Percentiles rank a stretch among this genome's conserved stretches.
These are phyloP conservation scores for Collybia sordida DNA, from an alignment of 768 basidiomycete species.

Conservation along the genomic window DNA sequence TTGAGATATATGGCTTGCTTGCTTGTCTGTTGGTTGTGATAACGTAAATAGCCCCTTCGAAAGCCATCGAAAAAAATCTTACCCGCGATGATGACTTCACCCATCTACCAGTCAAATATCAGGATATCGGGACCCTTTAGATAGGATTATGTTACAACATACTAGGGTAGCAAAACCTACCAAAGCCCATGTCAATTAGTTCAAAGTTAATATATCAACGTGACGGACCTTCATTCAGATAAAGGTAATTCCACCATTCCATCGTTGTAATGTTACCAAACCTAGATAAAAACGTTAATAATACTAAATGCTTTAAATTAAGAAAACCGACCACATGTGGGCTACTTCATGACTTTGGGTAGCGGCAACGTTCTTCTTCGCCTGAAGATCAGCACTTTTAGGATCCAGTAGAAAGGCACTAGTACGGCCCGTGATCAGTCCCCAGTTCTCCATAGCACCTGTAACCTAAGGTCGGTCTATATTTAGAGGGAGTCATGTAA, in stretches of 20 bases:
- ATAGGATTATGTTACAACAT: constrained; percentile 18
- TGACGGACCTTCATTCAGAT: constrained; percentile 69
- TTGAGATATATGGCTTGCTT: constrained; percentile 16
- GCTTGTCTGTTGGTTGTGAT: constrained; percentile 46
- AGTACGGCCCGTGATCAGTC: constrained; percentile 88
- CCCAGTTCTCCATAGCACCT: constrained; percentile 95
- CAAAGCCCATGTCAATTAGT: constrained; percentile 5
- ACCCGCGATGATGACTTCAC: constrained; percentile 84
- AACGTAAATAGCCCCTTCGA: not conserved
- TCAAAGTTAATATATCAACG: not conserved
- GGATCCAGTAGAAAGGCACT: constrained; percentile 78
- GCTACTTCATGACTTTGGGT: constrained; percentile 87
- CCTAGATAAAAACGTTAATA: constrained; percentile 33
- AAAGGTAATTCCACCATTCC: constrained; percentile 90
- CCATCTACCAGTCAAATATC: constrained; percentile 53
- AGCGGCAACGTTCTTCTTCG: constrained; percentile 76
- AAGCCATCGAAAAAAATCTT: constrained; percentile 14
- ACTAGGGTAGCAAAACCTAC: constrained; percentile 85
- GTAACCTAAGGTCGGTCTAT: constrained; percentile 3
- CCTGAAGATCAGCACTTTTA: constrained; percentile 66
- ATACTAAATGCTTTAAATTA: not conserved
- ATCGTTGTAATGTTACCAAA: constrained; percentile 94
- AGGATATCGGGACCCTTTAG: not conserved
- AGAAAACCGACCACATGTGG: constrained; percentile 64
- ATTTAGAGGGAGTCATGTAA: not conserved